Percentiles rank a stretch among this genome's conserved stretches.
phyloP scores from a whole-genome alignment of 306 rosid genomes.

The Amphicarpaea edgeworthii region DNA sequence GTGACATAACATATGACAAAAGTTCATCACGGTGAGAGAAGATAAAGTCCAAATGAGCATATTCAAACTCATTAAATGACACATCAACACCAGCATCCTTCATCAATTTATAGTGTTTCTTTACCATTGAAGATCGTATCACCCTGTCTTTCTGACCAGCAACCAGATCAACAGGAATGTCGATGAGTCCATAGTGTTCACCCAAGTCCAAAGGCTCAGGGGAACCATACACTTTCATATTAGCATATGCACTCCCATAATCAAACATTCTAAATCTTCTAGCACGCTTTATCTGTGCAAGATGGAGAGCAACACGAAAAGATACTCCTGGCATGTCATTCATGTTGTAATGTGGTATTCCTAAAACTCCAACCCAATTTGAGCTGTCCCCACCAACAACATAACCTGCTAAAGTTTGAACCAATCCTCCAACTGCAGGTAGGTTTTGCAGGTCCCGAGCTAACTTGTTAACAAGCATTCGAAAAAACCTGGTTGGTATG shows the following conservation, averaged over 20 bases:
- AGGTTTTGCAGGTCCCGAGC: conserved; percentile 89
- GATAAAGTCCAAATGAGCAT: conserved; percentile 94
- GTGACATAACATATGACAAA: conserved; percentile 83
- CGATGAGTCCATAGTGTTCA: conserved; percentile 62
- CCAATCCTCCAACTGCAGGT: conserved; percentile 94
- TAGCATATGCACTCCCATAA: conserved; percentile 68
- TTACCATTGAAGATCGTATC: conserved; percentile 86
- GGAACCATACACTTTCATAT: conserved; percentile 68
- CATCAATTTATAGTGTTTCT: conserved; percentile 77
- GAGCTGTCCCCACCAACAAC: conserved; percentile 95
- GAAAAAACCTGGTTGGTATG: conserved; percentile 88
- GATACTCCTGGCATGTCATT: conserved; percentile 96
- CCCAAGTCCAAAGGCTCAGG: conserved; percentile 83
- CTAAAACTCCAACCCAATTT: conserved; percentile 93
- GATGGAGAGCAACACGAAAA: conserved; percentile 76
- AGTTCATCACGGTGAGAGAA: conserved; percentile 93
- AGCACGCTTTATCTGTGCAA: conserved; percentile 84
- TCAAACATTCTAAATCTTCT: conserved; percentile 79
- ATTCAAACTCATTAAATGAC: conserved; percentile 79
- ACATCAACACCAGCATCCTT: conserved; percentile 65
- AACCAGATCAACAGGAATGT: conserved; percentile 88
- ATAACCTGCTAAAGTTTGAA: conserved; percentile 87
- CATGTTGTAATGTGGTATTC: conserved; percentile 94
- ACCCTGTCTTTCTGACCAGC: conserved; percentile 90
- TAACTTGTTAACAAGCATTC: conserved; percentile 92